Evolutionary conservation across 768 basidiomycete species (phyloP), one percentile per base, ranked within the genome.

Genomic region (Podaxis pistillaris): DNA sequence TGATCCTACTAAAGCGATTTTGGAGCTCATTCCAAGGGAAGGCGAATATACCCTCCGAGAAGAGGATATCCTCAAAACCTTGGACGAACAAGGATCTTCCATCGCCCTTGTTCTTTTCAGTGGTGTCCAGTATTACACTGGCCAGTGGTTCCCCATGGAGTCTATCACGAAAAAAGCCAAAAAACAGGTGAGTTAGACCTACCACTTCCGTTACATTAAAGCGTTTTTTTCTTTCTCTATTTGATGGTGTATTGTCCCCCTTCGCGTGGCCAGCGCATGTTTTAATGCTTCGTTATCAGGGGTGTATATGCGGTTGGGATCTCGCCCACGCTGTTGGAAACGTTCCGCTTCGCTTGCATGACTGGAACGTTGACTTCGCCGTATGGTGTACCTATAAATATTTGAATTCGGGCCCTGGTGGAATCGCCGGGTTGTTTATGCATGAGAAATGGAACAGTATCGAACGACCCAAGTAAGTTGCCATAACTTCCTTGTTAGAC

Each of bases 361-460:
- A 94, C 63, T 99, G 97, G 96, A 79, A 85, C 67, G 90, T 93
- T 68, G 97, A 99, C 74, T 98, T 98, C 72, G 97, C 96, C 2
- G 96, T 96, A 38, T 98, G 96, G 94, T 99, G 97, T 74, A 91
- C 94, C 36, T 99, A 98, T 83, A 98, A 93, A 77, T 99, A 98
- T 73, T 84, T 98, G 63, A 98, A 98, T 77, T 90, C 95, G 17
- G 94, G 96, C 4, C 95, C 97, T 11, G 96, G 96, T 22, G 94
- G 91, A n/a, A 96, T 98, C 63, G 97, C 86, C n/a, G 96, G 96
- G 4, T 80, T 96, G 61, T 99, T 88, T 70, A 79, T 96, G 9
- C 94, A 97, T 71, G 86, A 90, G 62, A 89, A 86, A 73, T 94
- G 91, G 91, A 81, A 89, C 66, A 77, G 81, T 52, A 76, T 72